phyloP scores from a whole-genome alignment of 441 rosid genomes.

The Croton setiger region DNA sequence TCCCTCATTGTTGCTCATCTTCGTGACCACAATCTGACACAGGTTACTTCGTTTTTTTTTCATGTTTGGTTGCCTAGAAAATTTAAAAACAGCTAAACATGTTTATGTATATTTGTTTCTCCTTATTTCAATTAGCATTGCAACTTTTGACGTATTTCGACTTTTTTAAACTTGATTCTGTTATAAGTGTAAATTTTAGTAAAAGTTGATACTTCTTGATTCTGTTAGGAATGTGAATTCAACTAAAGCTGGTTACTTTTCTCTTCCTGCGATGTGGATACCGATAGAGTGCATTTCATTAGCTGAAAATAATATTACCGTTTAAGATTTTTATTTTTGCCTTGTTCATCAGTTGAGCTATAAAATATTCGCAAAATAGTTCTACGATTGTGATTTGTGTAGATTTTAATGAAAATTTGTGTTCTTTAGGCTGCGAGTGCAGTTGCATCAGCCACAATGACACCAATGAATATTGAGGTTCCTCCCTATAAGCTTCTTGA shows the following conservation, averaged over 20 bases:
- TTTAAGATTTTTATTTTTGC: neutral
- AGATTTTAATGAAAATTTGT: neutral
- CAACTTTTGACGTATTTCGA: neutral
- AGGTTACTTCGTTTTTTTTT: slow-evolving; percentile 27
- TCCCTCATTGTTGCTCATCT: slow-evolving; percentile 81
- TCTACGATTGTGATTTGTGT: neutral
- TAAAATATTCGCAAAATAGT: neutral
- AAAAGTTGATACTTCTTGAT: neutral
- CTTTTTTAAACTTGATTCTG: neutral
- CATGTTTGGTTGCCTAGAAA: neutral
- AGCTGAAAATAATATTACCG: neutral
- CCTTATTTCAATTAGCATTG: neutral
- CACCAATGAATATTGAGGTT: slow-evolving; percentile 62
- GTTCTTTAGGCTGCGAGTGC: slow-evolving; percentile 61
- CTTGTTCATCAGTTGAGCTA: neutral
- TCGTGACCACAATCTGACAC: slow-evolving; percentile 68
- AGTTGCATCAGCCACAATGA: slow-evolving; percentile 84
- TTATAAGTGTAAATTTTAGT: neutral
- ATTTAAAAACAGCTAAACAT: neutral
- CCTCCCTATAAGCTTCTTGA: slow-evolving; percentile 77
- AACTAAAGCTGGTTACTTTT: neutral
- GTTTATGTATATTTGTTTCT: neutral
- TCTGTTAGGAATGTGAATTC: neutral
- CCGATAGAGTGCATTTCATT: neutral
- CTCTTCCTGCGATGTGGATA: neutral